phyloP scores from a whole-genome alignment of 805 yeast species.

The Candida krabiensis region DNA sequence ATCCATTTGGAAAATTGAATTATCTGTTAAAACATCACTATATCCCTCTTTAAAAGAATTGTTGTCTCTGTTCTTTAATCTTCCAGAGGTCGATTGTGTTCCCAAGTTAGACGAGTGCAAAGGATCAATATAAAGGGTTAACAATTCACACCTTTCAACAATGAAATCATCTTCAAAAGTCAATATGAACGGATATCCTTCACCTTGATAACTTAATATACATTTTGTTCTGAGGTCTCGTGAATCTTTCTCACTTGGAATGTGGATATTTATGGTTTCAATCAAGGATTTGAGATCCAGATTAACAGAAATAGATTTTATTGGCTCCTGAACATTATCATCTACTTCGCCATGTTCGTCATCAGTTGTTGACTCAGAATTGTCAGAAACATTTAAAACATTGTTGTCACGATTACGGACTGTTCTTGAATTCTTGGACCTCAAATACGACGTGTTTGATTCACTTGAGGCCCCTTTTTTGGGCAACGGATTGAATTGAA shows the following conservation, averaged over 20 bases:
- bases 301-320: conserved; percentile 31
- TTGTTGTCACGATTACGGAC: no score
- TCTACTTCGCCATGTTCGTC: conserved; percentile 8
- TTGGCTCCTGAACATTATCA: conserved; percentile 13
- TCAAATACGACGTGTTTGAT: conserved; percentile 1
- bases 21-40: conserved; percentile 31
- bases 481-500: conserved; percentile 22
- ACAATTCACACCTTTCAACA: conserved; percentile 58
- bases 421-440: neutral
- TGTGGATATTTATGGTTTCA: conserved; percentile 49
- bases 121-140: conserved; percentile 39
- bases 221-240: conserved; percentile 39
- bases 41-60: conserved; percentile 6
- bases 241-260: conserved; percentile 25
- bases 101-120: neutral
- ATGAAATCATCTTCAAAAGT: conserved; percentile 52
- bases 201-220: conserved; percentile 48
- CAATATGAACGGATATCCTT: conserved; percentile 54
- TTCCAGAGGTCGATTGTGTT: neutral
- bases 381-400: conserved; percentile 10
- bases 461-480: neutral
- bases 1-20: conserved; percentile 33
- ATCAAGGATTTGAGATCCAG: conserved; percentile 47
- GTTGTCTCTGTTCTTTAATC: neutral
- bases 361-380: conserved; percentile 10